These are phyloP conservation scores for Hordeum pubiflorum DNA, from an alignment of 202 grass and related monocot genomes.

Conservation along the genomic window DNA sequence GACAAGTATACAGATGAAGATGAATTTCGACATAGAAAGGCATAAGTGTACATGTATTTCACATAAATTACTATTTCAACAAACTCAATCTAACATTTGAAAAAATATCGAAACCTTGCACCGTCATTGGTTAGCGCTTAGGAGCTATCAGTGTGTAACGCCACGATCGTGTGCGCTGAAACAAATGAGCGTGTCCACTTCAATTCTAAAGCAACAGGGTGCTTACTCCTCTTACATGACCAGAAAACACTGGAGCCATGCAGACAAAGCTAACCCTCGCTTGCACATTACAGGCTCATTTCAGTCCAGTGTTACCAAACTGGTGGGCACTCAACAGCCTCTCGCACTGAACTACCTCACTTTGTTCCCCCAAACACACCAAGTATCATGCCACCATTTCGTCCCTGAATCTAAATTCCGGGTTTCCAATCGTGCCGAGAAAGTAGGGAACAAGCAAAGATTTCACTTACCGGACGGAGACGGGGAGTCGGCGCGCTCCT, in stretches of 20 bases:
- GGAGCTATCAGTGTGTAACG: background rate
- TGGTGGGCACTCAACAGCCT: background rate
- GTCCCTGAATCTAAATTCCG: background rate
- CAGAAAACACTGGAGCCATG: background rate
- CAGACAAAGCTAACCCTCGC: background rate
- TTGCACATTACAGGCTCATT: constrained; percentile 1
- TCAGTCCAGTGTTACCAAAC: background rate
- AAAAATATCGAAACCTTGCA: background rate
- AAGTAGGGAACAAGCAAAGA: background rate
- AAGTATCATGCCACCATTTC: background rate
- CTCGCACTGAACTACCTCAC: background rate
- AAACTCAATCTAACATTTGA: background rate
- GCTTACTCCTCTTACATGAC: background rate
- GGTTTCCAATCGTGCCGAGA: background rate
- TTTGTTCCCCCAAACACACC: background rate
- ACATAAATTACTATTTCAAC: background rate
- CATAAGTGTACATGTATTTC: background rate
- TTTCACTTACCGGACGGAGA: constrained; percentile 24
- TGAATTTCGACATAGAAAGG: constrained; percentile 6
- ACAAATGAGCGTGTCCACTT: background rate
- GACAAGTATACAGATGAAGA: background rate
- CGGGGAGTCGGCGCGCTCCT: constrained; percentile 34
- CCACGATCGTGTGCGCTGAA: background rate
- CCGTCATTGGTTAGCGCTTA: background rate
- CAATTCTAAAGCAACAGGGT: background rate